Evolutionary conservation across 73 alveolate species (phyloP).

Genomic region (Urostyla sp.): DNA sequence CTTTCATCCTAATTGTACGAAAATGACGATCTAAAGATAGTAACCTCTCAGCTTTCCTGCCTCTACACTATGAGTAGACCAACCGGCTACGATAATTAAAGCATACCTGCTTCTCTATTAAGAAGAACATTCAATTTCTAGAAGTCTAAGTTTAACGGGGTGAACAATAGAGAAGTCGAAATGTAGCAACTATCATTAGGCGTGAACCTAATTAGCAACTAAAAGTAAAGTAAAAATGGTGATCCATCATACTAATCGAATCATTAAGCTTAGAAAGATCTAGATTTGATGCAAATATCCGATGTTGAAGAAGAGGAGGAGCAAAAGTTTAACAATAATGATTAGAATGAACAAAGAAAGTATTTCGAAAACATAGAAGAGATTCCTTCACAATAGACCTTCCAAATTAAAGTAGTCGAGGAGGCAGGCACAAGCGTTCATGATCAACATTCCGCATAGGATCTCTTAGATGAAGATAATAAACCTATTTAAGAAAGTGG

Average conservation of each 20-base stretch:
- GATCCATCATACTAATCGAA: not conserved
- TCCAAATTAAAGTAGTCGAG: not conserved
- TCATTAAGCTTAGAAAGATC: not conserved
- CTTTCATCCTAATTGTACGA: not conserved
- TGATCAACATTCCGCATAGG: slow-evolving; percentile 3
- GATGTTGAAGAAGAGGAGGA: slow-evolving; percentile 30
- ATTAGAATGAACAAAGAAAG: slow-evolving; percentile 27
- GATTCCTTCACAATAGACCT: not conserved
- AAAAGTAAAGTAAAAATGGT: not conserved
- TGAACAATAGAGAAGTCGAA: not conserved
- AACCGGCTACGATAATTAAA: slow-evolving; percentile 3
- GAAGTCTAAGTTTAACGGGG: not conserved
- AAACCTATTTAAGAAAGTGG: not conserved
- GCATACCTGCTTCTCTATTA: slow-evolving; percentile 24
- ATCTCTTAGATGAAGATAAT: slow-evolving; percentile 5
- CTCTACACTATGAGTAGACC: slow-evolving; percentile 21
- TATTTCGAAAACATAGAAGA: slow-evolving; percentile 14
- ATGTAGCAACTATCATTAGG: not conserved
- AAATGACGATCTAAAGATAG: not conserved
- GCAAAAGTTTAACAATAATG: slow-evolving; percentile 18
- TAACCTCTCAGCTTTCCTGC: not conserved
- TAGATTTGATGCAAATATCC: not conserved
- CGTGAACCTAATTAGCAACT: slow-evolving; percentile 6
- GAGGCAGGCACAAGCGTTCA: not conserved
- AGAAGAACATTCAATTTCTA: not conserved